These are phyloP conservation scores for Phytophthora brassicae DNA, from an alignment of 352 stramenopile species.

Conservation along the genomic window DNA sequence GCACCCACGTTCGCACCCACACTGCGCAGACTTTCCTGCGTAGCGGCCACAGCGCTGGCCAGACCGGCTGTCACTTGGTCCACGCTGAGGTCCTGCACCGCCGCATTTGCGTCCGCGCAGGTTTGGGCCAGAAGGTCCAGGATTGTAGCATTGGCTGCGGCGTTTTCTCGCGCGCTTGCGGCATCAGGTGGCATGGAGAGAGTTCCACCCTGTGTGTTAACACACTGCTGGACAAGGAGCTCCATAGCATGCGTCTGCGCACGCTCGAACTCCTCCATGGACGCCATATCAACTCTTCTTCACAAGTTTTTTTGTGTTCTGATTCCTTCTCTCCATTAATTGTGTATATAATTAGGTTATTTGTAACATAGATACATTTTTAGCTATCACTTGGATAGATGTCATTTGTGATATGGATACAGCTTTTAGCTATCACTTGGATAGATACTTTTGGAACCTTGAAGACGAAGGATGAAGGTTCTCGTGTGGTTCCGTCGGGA, in stretches of 20 bases:
- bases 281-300: too few species aligned
- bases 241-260: constrained; percentile 60
- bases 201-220: constrained; percentile 7
- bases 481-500: constrained; percentile 95
- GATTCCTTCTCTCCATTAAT: too few species aligned
- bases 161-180: constrained; percentile 13
- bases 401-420: neutral
- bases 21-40: constrained; percentile 62
- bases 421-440: too few species aligned
- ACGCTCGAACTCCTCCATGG: constrained; percentile 46
- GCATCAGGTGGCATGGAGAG: neutral
- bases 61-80: constrained; percentile 57
- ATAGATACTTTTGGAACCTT: neutral
- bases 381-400: too few species aligned
- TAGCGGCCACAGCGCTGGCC: constrained; percentile 55
- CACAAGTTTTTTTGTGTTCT: too few species aligned
- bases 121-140: constrained; percentile 67
- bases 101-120: constrained; percentile 62
- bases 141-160: constrained; percentile 44
- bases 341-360: too few species aligned
- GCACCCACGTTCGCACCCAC: constrained; percentile 54
- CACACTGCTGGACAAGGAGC: constrained; percentile 57
- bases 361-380: neutral
- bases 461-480: constrained; percentile 15
- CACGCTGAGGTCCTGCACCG: constrained; percentile 50